These are phyloP conservation scores for Helminthosporium solani DNA, from an alignment of 2,329 filamentous ascomycete species.

Conservation along the genomic window DNA sequence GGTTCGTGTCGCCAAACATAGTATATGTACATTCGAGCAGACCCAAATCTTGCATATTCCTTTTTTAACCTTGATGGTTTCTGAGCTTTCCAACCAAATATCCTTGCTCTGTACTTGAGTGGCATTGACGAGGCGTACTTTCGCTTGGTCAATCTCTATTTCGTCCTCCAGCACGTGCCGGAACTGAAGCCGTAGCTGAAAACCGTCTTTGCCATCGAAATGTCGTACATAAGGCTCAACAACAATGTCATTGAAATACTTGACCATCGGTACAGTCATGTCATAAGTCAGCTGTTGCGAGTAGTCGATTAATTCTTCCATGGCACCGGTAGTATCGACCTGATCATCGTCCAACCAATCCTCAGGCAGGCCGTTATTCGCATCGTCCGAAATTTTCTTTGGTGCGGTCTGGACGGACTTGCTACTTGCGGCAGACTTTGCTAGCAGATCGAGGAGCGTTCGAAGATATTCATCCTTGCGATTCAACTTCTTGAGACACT, in stretches of 20 bases:
- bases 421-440: conserved; percentile 57
- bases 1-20: not conserved
- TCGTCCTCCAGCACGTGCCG: conserved; percentile 71
- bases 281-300: conserved; percentile 59
- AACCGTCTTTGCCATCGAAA: conserved; percentile 70
- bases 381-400: conserved; percentile 13
- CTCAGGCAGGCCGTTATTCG: conserved; percentile 10
- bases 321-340: conserved; percentile 39
- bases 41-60: conserved; percentile 57
- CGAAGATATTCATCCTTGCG: conserved; percentile 77
- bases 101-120: conserved; percentile 63
- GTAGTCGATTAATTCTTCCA: conserved; percentile 49
- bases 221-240: conserved; percentile 70
- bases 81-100: conserved; percentile 60
- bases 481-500: conserved; percentile 75
- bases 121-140: conserved; percentile 62
- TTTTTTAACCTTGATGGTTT: conserved; percentile 52
- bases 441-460: conserved; percentile 71
- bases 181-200: conserved; percentile 67
- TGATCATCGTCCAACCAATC: conserved; percentile 44
- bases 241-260: conserved; percentile 71
- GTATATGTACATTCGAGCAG: conserved; percentile 44
- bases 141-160: conserved; percentile 65
- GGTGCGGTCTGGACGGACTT: conserved; percentile 27
- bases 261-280: conserved; percentile 65